phyloP scores from a whole-genome alignment of 2,329 filamentous ascomycete genomes.

The Aspergillus ibericus region DNA sequence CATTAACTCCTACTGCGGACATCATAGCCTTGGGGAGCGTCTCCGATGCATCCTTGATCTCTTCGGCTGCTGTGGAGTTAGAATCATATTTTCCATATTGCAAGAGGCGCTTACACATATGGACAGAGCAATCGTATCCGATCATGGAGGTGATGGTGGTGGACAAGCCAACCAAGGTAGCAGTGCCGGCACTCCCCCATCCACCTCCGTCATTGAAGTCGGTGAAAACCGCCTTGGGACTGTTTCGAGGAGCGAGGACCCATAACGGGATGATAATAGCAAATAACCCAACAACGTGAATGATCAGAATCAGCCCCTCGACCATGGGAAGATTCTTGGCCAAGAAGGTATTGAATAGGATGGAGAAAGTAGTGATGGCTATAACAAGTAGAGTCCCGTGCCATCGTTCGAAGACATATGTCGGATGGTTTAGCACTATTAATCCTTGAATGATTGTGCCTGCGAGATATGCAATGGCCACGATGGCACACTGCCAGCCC shows the following conservation, averaged over 20 bases:
- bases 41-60: conserved; percentile 49
- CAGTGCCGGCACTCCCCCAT: conserved; percentile 41
- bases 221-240: conserved; percentile 40
- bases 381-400: conserved; percentile 48
- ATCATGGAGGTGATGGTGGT: conserved; percentile 44
- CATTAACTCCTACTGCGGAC: conserved; percentile 52
- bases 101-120: conserved; percentile 39
- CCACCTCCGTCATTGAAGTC: conserved; percentile 44
- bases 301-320: conserved; percentile 42
- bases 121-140: conserved; percentile 46
- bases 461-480: conserved; percentile 46
- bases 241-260: conserved; percentile 43
- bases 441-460: conserved; percentile 49
- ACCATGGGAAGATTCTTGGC: conserved; percentile 41
- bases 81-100: neutral
- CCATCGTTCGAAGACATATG: conserved; percentile 45
- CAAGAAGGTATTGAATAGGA: conserved; percentile 45
- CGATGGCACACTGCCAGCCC: conserved; percentile 49
- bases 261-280: conserved; percentile 46
- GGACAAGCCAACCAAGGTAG: conserved; percentile 42
- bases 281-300: conserved; percentile 46
- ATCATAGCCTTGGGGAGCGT: conserved; percentile 56
- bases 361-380: conserved; percentile 40
- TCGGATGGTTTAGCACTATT: conserved; percentile 44
- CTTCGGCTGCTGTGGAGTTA: conserved; percentile 34